Base-by-base conservation (phyloP, 2,329 filamentous ascomycete genomes). In the Cladosporium sp. region DNA sequence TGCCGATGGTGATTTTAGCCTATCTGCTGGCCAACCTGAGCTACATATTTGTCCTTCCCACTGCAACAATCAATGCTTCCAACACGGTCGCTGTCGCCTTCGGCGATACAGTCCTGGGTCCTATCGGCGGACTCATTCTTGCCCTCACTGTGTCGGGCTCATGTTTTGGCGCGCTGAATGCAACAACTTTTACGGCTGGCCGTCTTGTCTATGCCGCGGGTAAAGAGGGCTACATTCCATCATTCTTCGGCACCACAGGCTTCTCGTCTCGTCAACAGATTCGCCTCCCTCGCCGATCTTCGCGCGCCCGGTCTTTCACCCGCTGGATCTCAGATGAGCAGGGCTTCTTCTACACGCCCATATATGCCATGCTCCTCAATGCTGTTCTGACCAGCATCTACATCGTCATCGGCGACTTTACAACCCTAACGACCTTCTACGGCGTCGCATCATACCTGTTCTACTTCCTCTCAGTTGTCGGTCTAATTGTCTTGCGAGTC, bases 51-150 rank as follows among this genome's bases (percentile, higher is more conserved):
- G 94, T 99, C 34, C 84, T 99, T 0, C 92, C 94, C 0, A 78
- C 89, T 54, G 82, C 84, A 3, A 82, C 86, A 28, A 92, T 97
- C 76, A 90, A 95, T 73, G 87, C 85, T 6, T 89, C 88, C 69
- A 97, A 97, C 76, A 97, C 94, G 0, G 88, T 99, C n/a, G 94
- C 92, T 14, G 93, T 99, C 22, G 86, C 92, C 64, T 99, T 99
- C 70, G 94, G 94, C 47, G 83, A 83, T 63, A 88, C 93, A 71
- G 92, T 97, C 36, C 96, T 97, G 70, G 94, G 94, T 1, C 84
- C 88, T 2, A 77, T 88, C 3, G 94, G 94, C 43, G 87, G 90
- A 1, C 80, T 97, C 19, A 75, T 96, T 37, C 85, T 99, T 59
- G 93, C 94, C 0, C 82, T 99, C 25, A 86, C 96, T 51, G 94